phyloP scores from a whole-genome alignment of 352 stramenopile species.

The Pythium graminicola region DNA sequence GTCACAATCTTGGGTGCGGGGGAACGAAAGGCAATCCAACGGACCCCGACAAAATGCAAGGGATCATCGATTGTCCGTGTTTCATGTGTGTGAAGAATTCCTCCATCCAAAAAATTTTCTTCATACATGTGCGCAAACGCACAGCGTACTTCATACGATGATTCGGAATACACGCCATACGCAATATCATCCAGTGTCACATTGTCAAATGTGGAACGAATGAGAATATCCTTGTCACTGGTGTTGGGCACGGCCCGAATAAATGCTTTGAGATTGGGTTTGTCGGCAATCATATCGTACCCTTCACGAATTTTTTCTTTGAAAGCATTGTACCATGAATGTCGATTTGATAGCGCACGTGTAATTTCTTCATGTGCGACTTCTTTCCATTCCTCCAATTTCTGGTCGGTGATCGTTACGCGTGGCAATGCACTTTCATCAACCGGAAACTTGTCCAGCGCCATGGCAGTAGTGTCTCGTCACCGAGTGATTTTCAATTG shows the following conservation, averaged over 20 bases:
- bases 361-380: constrained; percentile 30
- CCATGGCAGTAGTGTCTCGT: too few species aligned
- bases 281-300: constrained; percentile 29
- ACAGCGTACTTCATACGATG: constrained; percentile 30
- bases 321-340: constrained; percentile 41
- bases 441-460: constrained; percentile 25
- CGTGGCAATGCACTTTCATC: constrained; percentile 26
- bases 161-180: constrained; percentile 30
- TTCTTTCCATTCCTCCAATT: constrained; percentile 26
- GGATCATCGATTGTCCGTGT: constrained; percentile 30
- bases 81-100: constrained; percentile 34
- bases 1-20: constrained; percentile 30
- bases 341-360: constrained; percentile 24
- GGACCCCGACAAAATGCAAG: constrained; percentile 42
- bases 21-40: constrained; percentile 38
- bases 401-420: constrained; percentile 19
- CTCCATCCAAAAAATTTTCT: constrained; percentile 39
- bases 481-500: too few species aligned
- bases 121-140: constrained; percentile 38
- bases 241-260: constrained; percentile 24
- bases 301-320: constrained; percentile 26
- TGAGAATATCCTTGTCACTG: constrained; percentile 32
- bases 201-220: constrained; percentile 26
- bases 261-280: constrained; percentile 28
- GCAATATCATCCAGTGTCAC: constrained; percentile 35